phyloP scores from a whole-genome alignment of 331 rosid genomes.

The Acacia concinna region DNA sequence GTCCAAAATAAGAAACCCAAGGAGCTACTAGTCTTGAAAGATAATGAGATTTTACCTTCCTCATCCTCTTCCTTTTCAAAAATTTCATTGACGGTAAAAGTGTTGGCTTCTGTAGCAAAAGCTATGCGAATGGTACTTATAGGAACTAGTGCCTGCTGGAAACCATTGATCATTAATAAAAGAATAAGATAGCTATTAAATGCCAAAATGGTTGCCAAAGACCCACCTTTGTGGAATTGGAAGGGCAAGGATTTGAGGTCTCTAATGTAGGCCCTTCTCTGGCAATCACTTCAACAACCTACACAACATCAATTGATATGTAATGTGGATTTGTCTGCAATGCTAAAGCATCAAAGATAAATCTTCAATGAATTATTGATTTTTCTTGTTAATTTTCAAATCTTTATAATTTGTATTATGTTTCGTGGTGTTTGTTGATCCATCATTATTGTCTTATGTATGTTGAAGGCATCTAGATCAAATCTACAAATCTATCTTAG shows the following conservation, averaged over 20 bases:
- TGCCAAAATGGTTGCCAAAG: not conserved
- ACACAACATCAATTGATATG: not conserved
- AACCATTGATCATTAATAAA: not conserved
- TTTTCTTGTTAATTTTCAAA: not conserved
- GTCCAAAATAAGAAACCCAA: not conserved
- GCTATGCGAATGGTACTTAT: not conserved
- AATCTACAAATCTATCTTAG: not conserved
- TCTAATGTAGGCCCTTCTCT: not conserved
- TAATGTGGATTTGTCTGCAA: not conserved
- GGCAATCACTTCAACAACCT: not conserved
- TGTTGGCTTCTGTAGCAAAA: not conserved
- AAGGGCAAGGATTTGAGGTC: not conserved
- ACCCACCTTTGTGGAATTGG: not conserved
- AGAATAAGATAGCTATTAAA: not conserved
- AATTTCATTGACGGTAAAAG: not conserved
- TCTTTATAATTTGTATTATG: not conserved
- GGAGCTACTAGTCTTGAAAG: not conserved
- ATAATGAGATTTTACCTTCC: not conserved
- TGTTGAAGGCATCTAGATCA: not conserved
- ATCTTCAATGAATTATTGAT: not conserved
- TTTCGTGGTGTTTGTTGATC: not conserved
- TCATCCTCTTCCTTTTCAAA: not conserved
- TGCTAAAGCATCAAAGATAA: not conserved
- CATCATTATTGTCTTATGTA: not conserved
- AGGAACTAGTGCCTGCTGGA: not conserved